These are phyloP conservation scores for Pachysandra terminalis DNA, from an alignment of 164 flowering plant genomes.

Conservation along the genomic window DNA sequence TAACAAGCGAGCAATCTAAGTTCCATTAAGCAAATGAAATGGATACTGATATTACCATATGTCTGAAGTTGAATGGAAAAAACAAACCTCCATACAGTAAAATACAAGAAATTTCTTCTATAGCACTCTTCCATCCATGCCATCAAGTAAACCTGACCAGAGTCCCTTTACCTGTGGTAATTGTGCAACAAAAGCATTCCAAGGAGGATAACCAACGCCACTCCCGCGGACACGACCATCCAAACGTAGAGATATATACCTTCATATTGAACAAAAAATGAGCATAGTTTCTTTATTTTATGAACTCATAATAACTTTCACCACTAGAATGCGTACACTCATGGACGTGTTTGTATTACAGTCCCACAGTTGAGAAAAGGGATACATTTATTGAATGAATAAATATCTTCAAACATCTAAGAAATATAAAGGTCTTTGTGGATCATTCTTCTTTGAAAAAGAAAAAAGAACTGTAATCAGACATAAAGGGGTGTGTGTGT, in stretches of 20 bases:
- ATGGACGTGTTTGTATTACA: neutral
- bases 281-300: neutral
- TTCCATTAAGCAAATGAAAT: neutral
- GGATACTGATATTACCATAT: neutral
- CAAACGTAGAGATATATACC: slow-evolving; percentile 87
- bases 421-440: too few relatives aligned
- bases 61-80: neutral
- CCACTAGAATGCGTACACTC: neutral
- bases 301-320: neutral
- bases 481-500: too few relatives aligned
- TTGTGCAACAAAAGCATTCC: slow-evolving; percentile 94
- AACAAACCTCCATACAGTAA: slow-evolving; percentile 13
- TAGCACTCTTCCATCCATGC: slow-evolving; percentile 91
- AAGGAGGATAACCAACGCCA: slow-evolving; percentile 96
- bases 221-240: slow-evolving; percentile 99
- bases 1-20: neutral
- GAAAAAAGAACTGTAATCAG: too few relatives aligned
- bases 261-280: slow-evolving; percentile 25
- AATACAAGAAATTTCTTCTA: slow-evolving; percentile 1
- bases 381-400: neutral
- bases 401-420: neutral
- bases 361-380: neutral
- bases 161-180: slow-evolving; percentile 87
- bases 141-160: slow-evolving; percentile 93
- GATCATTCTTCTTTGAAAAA: too few relatives aligned